Evolutionary conservation across 2,329 filamentous ascomycete species (phyloP), one percentile per base, ranked within the genome.

Genomic region (Fusarium sp.): DNA sequence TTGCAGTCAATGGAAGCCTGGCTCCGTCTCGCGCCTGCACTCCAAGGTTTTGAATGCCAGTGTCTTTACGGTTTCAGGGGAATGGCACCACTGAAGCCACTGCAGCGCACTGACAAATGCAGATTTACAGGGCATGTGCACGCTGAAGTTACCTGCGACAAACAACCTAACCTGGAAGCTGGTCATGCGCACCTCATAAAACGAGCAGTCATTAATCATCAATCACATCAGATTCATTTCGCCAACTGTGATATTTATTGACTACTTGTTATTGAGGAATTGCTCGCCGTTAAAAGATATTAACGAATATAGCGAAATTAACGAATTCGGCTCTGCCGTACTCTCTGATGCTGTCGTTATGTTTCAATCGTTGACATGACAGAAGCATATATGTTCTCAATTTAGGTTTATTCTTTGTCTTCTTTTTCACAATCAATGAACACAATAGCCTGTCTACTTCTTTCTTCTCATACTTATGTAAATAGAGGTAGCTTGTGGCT

Each of bases 1-100:
- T 69, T 70, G 66, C 67, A 60, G 66, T 70, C 66, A 49, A 57
- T 42, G 39, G 61, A 65, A 65, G 46, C 60, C 60, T 28, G 60
- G 53, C 43, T 59, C 33, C 28, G 44, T 39, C 37, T 59, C 39
- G 48, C 56, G 53, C 66, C 57, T 63, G 53, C 63, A 43, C 44
- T 31, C 38, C 49, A 43, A 48, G 44, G 39, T 66, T 69, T 72
- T 63, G 63, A 56, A 28, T 48, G 56, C 58, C 56, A 46, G 50
- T 44, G 28, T 23, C 33, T 37, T 38, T 52, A 39, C 28, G 31
- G 35, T 47, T 69, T 63, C 60, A 57, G 64, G 54, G 71, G 55
- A 13, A 20, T 23, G 4, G 18, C 35, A 47, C 66, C 64, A 62
- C 63, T 53, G 21, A 44, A 39, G 20, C 53, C 47, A 56, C 67